These are phyloP conservation scores for Bonia amplexicaulis DNA, from an alignment of 176 grass and related monocot genomes.

Conservation along the genomic window DNA sequence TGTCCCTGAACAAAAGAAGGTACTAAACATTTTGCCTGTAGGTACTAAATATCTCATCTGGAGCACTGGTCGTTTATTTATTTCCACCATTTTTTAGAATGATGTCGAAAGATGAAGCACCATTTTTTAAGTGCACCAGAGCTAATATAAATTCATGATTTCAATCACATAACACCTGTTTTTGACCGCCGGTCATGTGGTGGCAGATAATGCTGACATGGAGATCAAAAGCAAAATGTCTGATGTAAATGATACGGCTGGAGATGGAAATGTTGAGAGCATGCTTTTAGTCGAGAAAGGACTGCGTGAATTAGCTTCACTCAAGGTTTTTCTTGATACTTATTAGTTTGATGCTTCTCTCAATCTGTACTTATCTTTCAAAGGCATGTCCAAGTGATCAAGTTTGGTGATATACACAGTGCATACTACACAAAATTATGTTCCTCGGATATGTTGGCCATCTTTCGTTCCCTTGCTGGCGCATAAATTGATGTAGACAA, in stretches of 20 bases:
- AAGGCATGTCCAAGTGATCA: neutral
- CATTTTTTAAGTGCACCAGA: slow-evolving; percentile 18
- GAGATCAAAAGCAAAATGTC: slow-evolving; percentile 47
- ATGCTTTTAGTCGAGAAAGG: slow-evolving; percentile 97
- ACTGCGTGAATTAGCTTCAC: slow-evolving; percentile 85
- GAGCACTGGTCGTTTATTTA: neutral
- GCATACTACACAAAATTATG: neutral
- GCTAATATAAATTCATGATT: slow-evolving; percentile 1
- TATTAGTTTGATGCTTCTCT: slow-evolving; percentile 10
- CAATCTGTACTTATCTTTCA: slow-evolving; percentile 15
- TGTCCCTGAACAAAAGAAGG: neutral
- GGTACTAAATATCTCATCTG: neutral
- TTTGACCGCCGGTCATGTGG: slow-evolving; percentile 27
- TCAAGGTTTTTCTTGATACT: slow-evolving; percentile 65
- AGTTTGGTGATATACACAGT: slow-evolving; percentile 16
- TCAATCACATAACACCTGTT: slow-evolving; percentile 11
- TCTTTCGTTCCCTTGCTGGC: neutral
- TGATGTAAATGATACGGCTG: slow-evolving; percentile 47
- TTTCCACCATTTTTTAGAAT: slow-evolving; percentile 3
- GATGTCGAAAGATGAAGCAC: neutral
- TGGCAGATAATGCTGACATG: slow-evolving; percentile 61
- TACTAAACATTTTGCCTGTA: slow-evolving; percentile 6
- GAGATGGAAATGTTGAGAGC: slow-evolving; percentile 73
- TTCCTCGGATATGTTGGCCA: neutral
- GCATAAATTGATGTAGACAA: neutral